These are phyloP conservation scores for Darksidea phi DNA, from an alignment of 495 filamentous ascomycete species.

Conservation along the genomic window DNA sequence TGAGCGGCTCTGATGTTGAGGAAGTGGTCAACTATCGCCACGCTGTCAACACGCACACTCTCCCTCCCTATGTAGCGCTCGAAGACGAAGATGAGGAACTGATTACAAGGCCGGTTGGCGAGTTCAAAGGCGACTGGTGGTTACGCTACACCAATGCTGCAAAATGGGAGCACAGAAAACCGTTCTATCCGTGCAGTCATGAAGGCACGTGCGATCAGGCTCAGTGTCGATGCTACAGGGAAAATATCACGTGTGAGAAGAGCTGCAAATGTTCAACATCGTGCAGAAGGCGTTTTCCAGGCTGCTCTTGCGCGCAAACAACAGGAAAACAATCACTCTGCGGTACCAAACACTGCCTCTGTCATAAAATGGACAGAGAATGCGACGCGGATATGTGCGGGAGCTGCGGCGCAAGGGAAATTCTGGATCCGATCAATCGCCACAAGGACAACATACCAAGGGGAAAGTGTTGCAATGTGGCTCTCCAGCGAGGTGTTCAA, in stretches of 20 bases:
- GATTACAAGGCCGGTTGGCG: background rate
- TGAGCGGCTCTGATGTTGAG: conserved; percentile 1
- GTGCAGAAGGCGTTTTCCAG: conserved; percentile 63
- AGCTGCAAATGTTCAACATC: conserved; percentile 60
- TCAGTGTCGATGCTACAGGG: conserved; percentile 54
- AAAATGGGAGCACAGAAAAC: conserved; percentile 25
- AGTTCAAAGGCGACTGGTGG: background rate
- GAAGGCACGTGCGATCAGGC: conserved; percentile 44
- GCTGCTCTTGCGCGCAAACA: conserved; percentile 61
- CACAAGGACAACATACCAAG: conserved; percentile 52
- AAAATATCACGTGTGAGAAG: conserved; percentile 63
- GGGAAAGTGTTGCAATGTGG: conserved; percentile 60
- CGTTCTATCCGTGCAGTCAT: conserved; percentile 46
- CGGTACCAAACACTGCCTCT: conserved; percentile 56
- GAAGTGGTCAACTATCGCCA: background rate
- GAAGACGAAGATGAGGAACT: background rate
- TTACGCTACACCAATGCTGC: background rate
- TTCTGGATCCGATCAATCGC: conserved; percentile 60
- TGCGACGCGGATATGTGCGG: conserved; percentile 70
- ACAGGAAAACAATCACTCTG: conserved; percentile 43
- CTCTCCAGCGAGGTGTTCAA: conserved; percentile 59
- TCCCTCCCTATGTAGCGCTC: too few relatives aligned
- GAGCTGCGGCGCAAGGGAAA: conserved; percentile 61
- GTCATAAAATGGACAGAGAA: conserved; percentile 61
- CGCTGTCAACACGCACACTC: background rate